Base-by-base conservation (phyloP, 1,284 basidiomycete species). In the Wallemia mellicola region DNA sequence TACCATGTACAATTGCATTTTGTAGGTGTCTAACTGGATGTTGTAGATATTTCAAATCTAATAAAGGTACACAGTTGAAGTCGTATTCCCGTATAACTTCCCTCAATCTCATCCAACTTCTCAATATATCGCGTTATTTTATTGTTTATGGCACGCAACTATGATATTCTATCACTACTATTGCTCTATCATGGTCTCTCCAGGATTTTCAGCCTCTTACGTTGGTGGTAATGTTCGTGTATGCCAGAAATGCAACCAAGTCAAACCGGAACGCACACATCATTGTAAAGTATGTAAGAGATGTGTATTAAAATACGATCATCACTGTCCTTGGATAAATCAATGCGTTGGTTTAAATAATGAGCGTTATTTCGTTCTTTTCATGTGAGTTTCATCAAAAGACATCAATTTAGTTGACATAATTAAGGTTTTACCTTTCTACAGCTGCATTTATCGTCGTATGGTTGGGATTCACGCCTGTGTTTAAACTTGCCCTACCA, bases 341-440 rank as follows among this genome's bases (percentile, higher is more conserved):
- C 81, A 83, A 64, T 87, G 83, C 65, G 82, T 86, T 9, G 84
- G 84, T 9, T 82, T 82, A 2, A 74, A 76, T 56, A 87, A 87
- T 67, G 79, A 85, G 64, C 83, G 81, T 75, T 83, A 80, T 67
- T 84, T 85, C 69, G 63, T 81, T 61, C 79, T 80, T 66, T 86
- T 87, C 65, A 69, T 78, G 38, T 48, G 38, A n/a, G 38, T 48
- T 30, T 30, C 17, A 17, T 17, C n/a, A n/a, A n/a, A n/a, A n/a
- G n/a, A n/a, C n/a, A n/a, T 30, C 17, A 7, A 17, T 30, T 17
- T 7, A 30, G 28, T 30, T 7, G 28, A 30, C 28, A 30, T 30
- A 30, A 30, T 30, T 17, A 30, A 48, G 38, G 38, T 15, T 48
- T 3, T 48, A 48, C n/a, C 38, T 48, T n/a, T 48, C 38, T 48